phyloP scores from a whole-genome alignment of 768 basidiomycete species.

The Trametes cingulata region DNA sequence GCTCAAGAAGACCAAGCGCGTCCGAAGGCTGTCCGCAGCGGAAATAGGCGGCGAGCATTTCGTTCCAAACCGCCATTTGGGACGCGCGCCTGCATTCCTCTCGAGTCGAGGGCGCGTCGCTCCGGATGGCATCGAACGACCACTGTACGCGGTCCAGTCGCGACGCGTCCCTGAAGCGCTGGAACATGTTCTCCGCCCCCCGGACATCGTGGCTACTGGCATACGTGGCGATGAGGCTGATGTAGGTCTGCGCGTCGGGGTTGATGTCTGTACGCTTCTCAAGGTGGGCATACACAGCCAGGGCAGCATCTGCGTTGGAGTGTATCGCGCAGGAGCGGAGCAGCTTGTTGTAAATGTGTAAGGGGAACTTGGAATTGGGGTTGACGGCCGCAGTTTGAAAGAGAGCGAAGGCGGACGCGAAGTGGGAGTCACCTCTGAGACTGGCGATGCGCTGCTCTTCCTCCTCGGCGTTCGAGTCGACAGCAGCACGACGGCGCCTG shows the following conservation, averaged over 20 bases:
- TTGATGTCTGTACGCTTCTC: conserved; percentile 43
- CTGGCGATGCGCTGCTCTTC: conserved; percentile 41
- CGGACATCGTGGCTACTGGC: conserved; percentile 49
- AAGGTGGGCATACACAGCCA: conserved; percentile 64
- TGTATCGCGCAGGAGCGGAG: conserved; percentile 63
- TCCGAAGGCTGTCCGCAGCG: conserved; percentile 58
- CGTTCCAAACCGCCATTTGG: conserved; percentile 61
- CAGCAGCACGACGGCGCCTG: conserved; percentile 12
- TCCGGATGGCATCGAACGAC: conserved; percentile 18
- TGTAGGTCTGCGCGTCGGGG: conserved; percentile 45
- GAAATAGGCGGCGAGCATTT: conserved; percentile 79
- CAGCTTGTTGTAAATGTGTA: conserved; percentile 50
- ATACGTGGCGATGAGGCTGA: conserved; percentile 60
- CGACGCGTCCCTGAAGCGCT: conserved; percentile 52
- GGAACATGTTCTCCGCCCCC: conserved; percentile 60
- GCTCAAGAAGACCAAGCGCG: conserved; percentile 65
- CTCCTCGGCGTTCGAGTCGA: conserved; percentile 4
- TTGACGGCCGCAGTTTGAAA: conserved; percentile 61
- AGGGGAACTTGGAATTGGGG: conserved; percentile 35
- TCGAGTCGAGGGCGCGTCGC: conserved; percentile 14
- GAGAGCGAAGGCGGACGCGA: conserved; percentile 67
- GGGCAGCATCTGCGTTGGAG: conserved; percentile 57
- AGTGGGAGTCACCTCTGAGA: conserved; percentile 67
- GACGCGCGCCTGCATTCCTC: conserved; percentile 10
- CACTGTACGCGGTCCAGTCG: conserved; percentile 40